Evolutionary conservation across 257 asterid genomes (phyloP), one percentile per base, ranked within the genome.

Genomic region (Handroanthus guayacan): DNA sequence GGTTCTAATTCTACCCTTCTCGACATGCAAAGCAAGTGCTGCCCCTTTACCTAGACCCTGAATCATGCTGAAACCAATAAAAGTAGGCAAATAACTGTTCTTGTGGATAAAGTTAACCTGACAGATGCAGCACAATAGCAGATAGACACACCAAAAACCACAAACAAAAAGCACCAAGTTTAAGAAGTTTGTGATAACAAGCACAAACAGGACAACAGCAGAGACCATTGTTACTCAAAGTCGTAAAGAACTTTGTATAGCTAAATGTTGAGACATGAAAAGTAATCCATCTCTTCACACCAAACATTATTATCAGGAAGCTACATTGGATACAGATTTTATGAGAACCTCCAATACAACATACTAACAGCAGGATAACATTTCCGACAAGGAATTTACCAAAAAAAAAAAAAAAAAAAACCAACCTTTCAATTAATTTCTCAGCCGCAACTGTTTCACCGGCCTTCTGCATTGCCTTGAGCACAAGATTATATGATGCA

Each of bases 381-480:
- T 43, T 5, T 11, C 56, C 75, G 5, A 6, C 1, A 51, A 48
- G 25, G 5, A 39, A 37, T 63, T 25, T 45, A 16, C 3, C 20
- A 34, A 70, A 51, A 71, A 41, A 39, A 17, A 9, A 84, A 52
- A 65, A 95, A 98, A 70, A 51, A 71, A 36, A 39, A 17, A 9
- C 84, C 57, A 65, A 95, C 99, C 99, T 84, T 75, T 93, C 94
- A 34, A 95, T 83, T 85, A 95, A 81, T 72, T 85, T 81, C 80
- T 79, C 85, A 0, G 98, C 97, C 0, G 95, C 95, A 1, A 60
- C 69, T 0, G 88, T 61, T 69, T 91, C 93, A 11, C 82, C 81
- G 11, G 75, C 84, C 82, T 79, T 75, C 62, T 75, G 77, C 96
- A 93, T 93, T 16, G 93, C 93, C 83, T 91, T 95, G 77, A 93